phyloP scores from a whole-genome alignment of 345 rosid genomes.

The Reutealis trisperma region DNA sequence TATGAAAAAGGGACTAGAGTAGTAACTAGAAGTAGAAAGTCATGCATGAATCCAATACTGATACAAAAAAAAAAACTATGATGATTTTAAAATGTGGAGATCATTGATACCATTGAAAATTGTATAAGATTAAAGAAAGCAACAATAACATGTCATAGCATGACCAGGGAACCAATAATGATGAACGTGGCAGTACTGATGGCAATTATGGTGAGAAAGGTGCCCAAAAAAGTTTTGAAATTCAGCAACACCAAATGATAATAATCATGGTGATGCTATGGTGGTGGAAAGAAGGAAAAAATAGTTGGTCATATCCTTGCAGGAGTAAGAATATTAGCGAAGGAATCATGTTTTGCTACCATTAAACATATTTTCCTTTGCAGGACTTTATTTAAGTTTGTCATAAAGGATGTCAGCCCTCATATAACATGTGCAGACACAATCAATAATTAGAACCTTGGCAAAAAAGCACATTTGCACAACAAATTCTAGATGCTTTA shows the following conservation, averaged over 20 bases:
- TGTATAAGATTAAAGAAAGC: too few species aligned
- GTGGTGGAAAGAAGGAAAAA: background rate
- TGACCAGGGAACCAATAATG: background rate
- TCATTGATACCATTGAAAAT: background rate
- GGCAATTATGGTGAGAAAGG: background rate
- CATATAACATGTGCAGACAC: background rate
- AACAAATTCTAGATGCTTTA: background rate
- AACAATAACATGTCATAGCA: background rate
- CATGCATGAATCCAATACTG: background rate
- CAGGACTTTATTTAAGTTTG: background rate
- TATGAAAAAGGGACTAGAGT: background rate
- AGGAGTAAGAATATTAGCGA: background rate
- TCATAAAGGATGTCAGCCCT: background rate
- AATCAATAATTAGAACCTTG: background rate
- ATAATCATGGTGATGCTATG: background rate
- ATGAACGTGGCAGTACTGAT: background rate
- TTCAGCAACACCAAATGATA: background rate
- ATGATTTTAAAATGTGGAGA: background rate
- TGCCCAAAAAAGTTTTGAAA: background rate
- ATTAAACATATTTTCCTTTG: too few species aligned
- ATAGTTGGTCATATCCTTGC: background rate
- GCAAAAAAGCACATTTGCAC: background rate
- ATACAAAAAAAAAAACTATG: background rate
- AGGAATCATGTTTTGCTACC: background rate
- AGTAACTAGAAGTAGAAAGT: background rate